Base-by-base conservation (phyloP, 768 basidiomycete genomes). In the Hericium coralloides region DNA sequence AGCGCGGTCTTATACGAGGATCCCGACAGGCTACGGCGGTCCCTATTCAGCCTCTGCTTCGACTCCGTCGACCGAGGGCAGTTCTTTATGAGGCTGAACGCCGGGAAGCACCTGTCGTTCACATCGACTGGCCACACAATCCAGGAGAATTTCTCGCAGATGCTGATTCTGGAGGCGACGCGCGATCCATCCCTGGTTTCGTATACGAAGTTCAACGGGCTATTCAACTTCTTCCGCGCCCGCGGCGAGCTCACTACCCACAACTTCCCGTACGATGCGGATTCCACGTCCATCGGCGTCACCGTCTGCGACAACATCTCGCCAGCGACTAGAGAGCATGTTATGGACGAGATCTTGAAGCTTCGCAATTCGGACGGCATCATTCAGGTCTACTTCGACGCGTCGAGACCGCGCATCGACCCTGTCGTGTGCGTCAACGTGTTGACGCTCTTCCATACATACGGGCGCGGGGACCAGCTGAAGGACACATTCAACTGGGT, bases 311-410 rank as follows among this genome's bases (percentile, higher is more conserved):
- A 43, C 15, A 31, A 67, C 73, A 26, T 56, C 63, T 57, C 67
- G 55, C 4, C 62, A 67, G 50, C 65, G 67, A n/a, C 65, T 63
- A 14, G 61, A 73, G 64, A 68, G 38, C 71, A 73, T 2, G 70
- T 83, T 10, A 76, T 84, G 73, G 76, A 82, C 62, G 79, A 83
- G 58, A 83, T 83, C 74, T 71, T 83, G 3, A 64, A 74, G 36
- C 78, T 78, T 57, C 61, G 72, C 12, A 73, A 78, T 52, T 60
- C 67, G 8, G 79, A 83, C 58, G 80, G 79, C 18, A 81, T 83
- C 53, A 53, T 50, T 18, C 17, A 81, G 79, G 79, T 77, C 2
- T 81, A 81, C 62, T 81, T 81, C 58, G 78, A 80, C 65, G 68
- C 74, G 50, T 66, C 69, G 22, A 70, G 80, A 20, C 79, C 76